Evolutionary conservation across 306 rosid species (phyloP), one percentile per base, ranked within the genome.

Genomic region (Ceratonia siliqua): DNA sequence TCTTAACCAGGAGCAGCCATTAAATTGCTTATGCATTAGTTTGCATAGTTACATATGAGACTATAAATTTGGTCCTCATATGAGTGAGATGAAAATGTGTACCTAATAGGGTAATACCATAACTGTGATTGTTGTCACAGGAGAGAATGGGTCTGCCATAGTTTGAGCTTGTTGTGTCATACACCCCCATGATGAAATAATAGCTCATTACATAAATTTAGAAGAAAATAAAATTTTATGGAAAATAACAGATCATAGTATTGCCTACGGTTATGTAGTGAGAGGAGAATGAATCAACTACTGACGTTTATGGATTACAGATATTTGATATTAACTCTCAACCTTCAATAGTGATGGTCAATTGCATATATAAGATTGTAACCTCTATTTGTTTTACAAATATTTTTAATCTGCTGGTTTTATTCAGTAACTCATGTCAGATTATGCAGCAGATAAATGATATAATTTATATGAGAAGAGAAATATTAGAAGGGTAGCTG

Each of bases 121-220:
- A 28, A 50, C 33, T 53, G 30, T 68, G 15, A 49, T 58, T 38
- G 17, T 28, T 68, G 67, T 41, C 65, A 74, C 32, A 6, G 68
- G 38, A 57, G 72, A 22, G 62, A 55, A 22, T 48, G 32, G 5
- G 30, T 45, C 46, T 45, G n/a, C 28, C 22, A 64, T 27, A n/a
- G 54, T 76, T 48, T 62, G 39, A 62, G 73, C 56, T 58, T 53
- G 68, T 72, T 67, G 30, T 18, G 17, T 62, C 58, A 28, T 78
- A 48, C 72, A 11, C 27, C 48, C 20, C 8, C 41, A 28, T 32
- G 50, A 79, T 72, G 48, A 33, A 70, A 49, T 52, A 42, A 6
- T 41, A 28, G 67, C 53, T 64, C 33, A 25, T 35, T 30, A 56
- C 15, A 35, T 21, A 15, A 33, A 33, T 79, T 48, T 5, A n/a